These are phyloP conservation scores for Coniochaeta ligniaria DNA, from an alignment of 2,329 filamentous ascomycete genomes.

Conservation along the genomic window DNA sequence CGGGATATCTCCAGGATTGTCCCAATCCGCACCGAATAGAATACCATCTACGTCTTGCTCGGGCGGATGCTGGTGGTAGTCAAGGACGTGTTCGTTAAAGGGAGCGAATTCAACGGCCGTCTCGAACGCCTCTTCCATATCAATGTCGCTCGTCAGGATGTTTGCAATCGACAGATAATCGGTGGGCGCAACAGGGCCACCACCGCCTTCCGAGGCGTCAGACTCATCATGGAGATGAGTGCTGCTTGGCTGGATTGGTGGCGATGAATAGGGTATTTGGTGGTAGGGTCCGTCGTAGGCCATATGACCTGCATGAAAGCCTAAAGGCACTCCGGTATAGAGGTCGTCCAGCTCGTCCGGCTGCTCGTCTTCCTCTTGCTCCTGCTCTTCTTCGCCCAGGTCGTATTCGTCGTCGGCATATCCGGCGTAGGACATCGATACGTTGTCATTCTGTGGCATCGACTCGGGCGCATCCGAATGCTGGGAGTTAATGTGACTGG, in stretches of 20 bases:
- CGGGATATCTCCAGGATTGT: not conserved
- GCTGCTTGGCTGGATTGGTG: not conserved
- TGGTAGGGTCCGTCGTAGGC: conserved; percentile 2
- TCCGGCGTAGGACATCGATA: not conserved
- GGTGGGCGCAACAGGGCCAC: conserved; percentile 9
- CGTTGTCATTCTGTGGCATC: not conserved
- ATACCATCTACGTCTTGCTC: not conserved
- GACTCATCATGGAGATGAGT: conserved; percentile 10
- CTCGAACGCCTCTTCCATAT: conserved; percentile 7
- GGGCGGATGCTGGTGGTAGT: conserved; percentile 2
- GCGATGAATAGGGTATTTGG: not conserved
- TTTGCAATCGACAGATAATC: conserved; percentile 11
- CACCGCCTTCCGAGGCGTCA: conserved; percentile 15
- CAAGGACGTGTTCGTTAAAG: not conserved
- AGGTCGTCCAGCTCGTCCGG: not conserved
- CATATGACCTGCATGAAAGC: not conserved
- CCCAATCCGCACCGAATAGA: not conserved
- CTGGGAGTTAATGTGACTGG: not conserved
- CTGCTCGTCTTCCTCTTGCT: not conserved
- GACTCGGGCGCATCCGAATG: not conserved
- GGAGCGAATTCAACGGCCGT: not conserved
- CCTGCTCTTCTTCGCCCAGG: conserved; percentile 5
- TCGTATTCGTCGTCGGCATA: conserved; percentile 3
- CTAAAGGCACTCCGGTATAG: not conserved
- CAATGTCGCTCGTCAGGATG: conserved; percentile 14